These are phyloP conservation scores for Penicillium sclerotigenum DNA, from an alignment of 2,329 filamentous ascomycete species.

Conservation along the genomic window DNA sequence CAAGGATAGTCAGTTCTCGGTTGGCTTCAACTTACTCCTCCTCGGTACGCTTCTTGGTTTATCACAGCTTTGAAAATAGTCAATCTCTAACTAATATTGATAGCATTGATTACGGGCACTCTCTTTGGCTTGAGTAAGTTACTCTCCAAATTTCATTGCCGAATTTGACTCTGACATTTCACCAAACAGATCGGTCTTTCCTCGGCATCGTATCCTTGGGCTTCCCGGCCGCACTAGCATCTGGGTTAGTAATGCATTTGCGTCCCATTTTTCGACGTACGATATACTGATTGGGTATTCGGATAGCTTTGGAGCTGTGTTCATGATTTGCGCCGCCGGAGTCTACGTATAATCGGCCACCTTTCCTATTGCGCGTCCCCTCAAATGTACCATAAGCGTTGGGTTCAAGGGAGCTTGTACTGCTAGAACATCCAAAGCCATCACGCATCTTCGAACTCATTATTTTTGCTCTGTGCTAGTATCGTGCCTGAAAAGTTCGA, in stretches of 20 bases:
- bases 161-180: slow-evolving; percentile 6
- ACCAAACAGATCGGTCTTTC: slow-evolving; percentile 69
- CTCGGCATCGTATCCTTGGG: slow-evolving; percentile 73
- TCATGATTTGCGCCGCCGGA: slow-evolving; percentile 98
- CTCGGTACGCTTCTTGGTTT: slow-evolving; percentile 50
- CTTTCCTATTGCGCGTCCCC: slow-evolving; percentile 20
- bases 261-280: slow-evolving; percentile 9
- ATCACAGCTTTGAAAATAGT: not conserved
- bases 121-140: slow-evolving; percentile 80
- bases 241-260: slow-evolving; percentile 66
- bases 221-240: slow-evolving; percentile 78
- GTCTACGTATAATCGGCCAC: slow-evolving; percentile 76
- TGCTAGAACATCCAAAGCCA: slow-evolving; percentile 33
- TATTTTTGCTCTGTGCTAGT: slow-evolving; percentile 3
- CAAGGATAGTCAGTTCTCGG: slow-evolving; percentile 79
- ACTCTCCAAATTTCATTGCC: not conserved
- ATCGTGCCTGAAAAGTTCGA: not conserved
- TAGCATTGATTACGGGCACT: slow-evolving; percentile 66
- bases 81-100: slow-evolving; percentile 14
- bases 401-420: slow-evolving; percentile 30
- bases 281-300: slow-evolving; percentile 1
- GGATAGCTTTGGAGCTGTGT: slow-evolving; percentile 81
- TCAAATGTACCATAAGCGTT: slow-evolving; percentile 38
- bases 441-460: slow-evolving; percentile 14
- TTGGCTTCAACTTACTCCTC: slow-evolving; percentile 73